Conservation (phyloP, 2,329 filamentous ascomycete genomes). For the Macrophomina pseudophaseolina region DNA sequence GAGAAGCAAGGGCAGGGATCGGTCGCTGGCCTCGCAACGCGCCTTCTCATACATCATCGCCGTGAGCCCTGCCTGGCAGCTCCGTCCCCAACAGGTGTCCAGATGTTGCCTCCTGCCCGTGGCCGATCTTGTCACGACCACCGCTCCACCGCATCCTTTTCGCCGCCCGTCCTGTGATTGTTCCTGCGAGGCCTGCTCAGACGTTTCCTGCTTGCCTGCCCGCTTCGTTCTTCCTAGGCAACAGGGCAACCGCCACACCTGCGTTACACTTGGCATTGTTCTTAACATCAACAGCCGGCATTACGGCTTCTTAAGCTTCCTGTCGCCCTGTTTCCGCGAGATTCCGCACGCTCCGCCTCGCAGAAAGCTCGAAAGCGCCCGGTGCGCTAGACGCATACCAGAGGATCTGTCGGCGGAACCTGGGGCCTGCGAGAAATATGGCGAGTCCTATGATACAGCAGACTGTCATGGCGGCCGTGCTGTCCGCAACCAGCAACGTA, state of each 20-base stretch:
- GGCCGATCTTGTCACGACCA: background rate
- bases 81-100: background rate
- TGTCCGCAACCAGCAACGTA: conserved; percentile 72
- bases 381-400: background rate
- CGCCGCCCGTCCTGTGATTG: conserved; percentile 6
- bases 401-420: background rate
- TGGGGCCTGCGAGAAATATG: background rate
- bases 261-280: background rate
- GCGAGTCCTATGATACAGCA: conserved; percentile 30
- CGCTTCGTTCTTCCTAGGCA: background rate
- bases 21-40: background rate
- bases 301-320: background rate
- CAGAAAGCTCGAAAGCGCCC: too few species aligned
- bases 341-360: background rate
- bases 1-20: background rate
- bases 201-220: background rate
- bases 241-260: background rate
- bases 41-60: conserved; percentile 13
- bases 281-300: background rate
- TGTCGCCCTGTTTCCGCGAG: background rate
- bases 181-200: background rate
- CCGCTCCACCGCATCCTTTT: background rate
- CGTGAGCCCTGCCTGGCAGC: background rate
- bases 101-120: background rate
- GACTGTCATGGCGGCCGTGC: conserved; percentile 65